Evolutionary conservation across 2,329 filamentous ascomycete species (phyloP).

Genomic region (Aspergillus sp.): DNA sequence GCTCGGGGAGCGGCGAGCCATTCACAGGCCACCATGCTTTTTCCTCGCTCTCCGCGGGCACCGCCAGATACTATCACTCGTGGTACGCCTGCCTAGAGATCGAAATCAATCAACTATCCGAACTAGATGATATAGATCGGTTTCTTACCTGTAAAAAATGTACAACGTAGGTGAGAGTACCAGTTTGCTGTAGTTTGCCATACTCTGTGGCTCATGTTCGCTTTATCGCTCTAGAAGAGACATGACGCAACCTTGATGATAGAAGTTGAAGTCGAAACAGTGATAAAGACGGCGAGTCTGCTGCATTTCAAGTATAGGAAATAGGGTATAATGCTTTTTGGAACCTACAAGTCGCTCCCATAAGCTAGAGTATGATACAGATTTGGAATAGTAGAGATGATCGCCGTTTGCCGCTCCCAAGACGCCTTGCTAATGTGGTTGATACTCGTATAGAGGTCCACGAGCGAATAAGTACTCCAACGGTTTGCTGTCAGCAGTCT

Average conservation of each 20-base stretch:
- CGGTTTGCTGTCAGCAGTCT: background rate
- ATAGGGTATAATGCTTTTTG: background rate
- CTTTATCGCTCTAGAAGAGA: too few species aligned
- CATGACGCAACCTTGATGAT: too few species aligned
- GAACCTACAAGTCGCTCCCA: background rate
- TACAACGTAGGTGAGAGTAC: too few species aligned
- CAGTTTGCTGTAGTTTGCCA: too few species aligned
- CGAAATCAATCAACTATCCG: background rate
- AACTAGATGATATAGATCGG: too few species aligned
- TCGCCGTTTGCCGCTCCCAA: background rate
- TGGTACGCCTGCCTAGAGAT: background rate
- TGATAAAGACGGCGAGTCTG: too few species aligned
- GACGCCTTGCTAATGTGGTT: background rate
- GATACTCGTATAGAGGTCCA: background rate
- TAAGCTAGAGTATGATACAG: background rate
- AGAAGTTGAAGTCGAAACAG: too few species aligned
- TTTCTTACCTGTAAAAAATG: too few species aligned
- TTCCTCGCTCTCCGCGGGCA: conserved; percentile 11
- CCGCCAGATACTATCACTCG: background rate
- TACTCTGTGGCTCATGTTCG: too few species aligned
- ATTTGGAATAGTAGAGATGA: background rate
- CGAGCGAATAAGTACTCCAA: background rate
- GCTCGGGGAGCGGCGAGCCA: background rate
- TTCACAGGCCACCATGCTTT: conserved; percentile 7
- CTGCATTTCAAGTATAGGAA: too few species aligned